phyloP scores from a whole-genome alignment of 2,329 filamentous ascomycete genomes.

The Penicillium nordicum region DNA sequence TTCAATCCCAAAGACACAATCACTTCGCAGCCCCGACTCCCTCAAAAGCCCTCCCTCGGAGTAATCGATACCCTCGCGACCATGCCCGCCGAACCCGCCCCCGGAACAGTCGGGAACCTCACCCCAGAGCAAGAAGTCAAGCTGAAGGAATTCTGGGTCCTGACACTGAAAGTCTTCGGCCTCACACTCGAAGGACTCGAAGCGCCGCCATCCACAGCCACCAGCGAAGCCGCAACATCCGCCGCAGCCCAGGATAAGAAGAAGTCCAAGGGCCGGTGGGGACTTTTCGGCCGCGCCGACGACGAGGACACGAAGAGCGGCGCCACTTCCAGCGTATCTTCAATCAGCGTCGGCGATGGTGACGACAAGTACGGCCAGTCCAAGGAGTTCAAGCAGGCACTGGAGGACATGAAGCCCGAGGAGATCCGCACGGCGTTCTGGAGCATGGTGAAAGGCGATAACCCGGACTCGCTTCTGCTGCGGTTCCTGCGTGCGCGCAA shows the following conservation, averaged over 20 bases:
- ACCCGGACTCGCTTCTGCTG: slow-evolving; percentile 80
- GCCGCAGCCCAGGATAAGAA: slow-evolving; percentile 49
- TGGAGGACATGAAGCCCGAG: slow-evolving; percentile 73
- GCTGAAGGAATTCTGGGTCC: slow-evolving; percentile 79
- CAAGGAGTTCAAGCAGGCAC: slow-evolving; percentile 77
- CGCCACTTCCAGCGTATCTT: slow-evolving; percentile 38
- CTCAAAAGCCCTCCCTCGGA: slow-evolving; percentile 28
- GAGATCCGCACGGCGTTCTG: slow-evolving; percentile 78
- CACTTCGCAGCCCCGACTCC: slow-evolving; percentile 11
- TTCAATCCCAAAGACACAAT: slow-evolving; percentile 14
- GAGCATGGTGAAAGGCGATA: slow-evolving; percentile 92
- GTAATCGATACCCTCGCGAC: slow-evolving; percentile 37
- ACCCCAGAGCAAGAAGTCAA: slow-evolving; percentile 88
- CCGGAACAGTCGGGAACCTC: slow-evolving; percentile 76
- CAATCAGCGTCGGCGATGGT: slow-evolving; percentile 45
- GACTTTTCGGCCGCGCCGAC: slow-evolving; percentile 58
- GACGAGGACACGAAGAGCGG: slow-evolving; percentile 36
- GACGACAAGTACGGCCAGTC: slow-evolving; percentile 93
- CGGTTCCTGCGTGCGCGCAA: slow-evolving; percentile 86
- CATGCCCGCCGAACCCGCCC: slow-evolving; percentile 32
- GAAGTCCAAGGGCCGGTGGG: slow-evolving; percentile 68
- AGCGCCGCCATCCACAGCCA: slow-evolving; percentile 14
- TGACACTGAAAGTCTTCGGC: slow-evolving; percentile 72
- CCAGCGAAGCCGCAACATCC: slow-evolving; percentile 17
- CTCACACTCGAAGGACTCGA: slow-evolving; percentile 43